These are phyloP conservation scores for Myxozyma nipponensis DNA, from an alignment of 805 yeast species.

Conservation along the genomic window DNA sequence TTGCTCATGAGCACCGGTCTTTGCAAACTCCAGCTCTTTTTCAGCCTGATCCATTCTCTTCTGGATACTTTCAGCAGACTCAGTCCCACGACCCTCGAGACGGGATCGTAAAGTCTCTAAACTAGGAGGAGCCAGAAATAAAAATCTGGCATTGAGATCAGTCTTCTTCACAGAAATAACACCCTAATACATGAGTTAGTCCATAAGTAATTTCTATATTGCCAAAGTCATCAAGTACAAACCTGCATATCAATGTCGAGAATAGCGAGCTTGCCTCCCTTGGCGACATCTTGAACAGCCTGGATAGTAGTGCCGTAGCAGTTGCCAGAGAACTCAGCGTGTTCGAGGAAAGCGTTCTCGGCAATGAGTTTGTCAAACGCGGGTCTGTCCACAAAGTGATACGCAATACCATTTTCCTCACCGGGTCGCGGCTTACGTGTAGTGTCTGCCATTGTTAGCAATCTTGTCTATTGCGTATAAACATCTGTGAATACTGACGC, in stretches of 20 bases:
- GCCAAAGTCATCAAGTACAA: background rate
- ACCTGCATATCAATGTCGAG: slow-evolving; percentile 95
- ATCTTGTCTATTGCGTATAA: background rate
- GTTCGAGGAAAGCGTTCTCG: slow-evolving; percentile 78
- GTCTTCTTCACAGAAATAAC: slow-evolving; percentile 86
- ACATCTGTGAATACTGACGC: slow-evolving; percentile 35
- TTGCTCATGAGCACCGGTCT: slow-evolving; percentile 83
- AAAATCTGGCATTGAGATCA: slow-evolving; percentile 73
- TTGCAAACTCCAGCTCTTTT: slow-evolving; percentile 84
- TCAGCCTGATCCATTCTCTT: slow-evolving; percentile 84
- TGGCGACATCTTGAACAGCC: slow-evolving; percentile 70
- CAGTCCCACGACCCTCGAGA: slow-evolving; percentile 89
- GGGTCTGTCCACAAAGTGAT: slow-evolving; percentile 79
- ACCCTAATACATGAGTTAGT: slow-evolving; percentile 44
- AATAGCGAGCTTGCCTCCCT: slow-evolving; percentile 64
- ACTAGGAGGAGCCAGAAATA: slow-evolving; percentile 92
- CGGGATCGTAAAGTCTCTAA: slow-evolving; percentile 71
- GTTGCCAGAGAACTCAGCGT: slow-evolving; percentile 98
- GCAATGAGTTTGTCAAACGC: slow-evolving; percentile 73
- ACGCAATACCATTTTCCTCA: slow-evolving; percentile 83
- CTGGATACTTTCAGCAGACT: slow-evolving; percentile 75
- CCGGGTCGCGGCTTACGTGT: slow-evolving; percentile 91
- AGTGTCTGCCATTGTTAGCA: slow-evolving; percentile 51
- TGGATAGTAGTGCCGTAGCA: slow-evolving; percentile 91
- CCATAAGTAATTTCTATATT: background rate